phyloP scores from a whole-genome alignment of 192 early-diverging fungal genomes.

The Podila horticola region DNA sequence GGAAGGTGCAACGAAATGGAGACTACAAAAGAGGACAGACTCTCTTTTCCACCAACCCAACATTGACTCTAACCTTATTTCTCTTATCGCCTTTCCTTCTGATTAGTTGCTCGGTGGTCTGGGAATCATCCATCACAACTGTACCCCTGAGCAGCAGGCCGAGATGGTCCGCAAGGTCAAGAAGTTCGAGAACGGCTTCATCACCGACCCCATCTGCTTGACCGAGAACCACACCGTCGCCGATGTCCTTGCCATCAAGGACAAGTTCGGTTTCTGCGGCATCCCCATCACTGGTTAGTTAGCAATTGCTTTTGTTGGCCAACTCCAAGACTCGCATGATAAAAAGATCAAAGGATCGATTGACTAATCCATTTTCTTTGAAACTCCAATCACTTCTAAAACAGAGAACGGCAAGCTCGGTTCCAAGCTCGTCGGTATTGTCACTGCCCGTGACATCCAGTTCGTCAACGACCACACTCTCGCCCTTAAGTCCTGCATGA shows the following conservation, averaged over 20 bases:
- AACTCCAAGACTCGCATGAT: neutral
- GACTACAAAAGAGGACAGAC: neutral
- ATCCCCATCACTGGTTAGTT: slow-evolving; percentile 91
- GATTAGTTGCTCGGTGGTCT: slow-evolving; percentile 85
- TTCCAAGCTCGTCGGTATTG: slow-evolving; percentile 94
- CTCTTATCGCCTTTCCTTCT: neutral
- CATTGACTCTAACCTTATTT: slow-evolving; percentile 13
- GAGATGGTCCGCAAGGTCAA: slow-evolving; percentile 98
- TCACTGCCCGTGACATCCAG: slow-evolving; percentile 96
- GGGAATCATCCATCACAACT: slow-evolving; percentile 99
- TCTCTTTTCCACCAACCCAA: slow-evolving; percentile 8
- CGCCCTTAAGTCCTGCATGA: slow-evolving; percentile 86
- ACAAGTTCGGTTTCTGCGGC: slow-evolving; percentile 90
- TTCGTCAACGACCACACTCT: slow-evolving; percentile 80
- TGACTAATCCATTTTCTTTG: too few species aligned
- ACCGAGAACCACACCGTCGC: slow-evolving; percentile 83
- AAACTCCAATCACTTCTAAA: too few species aligned
- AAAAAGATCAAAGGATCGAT: too few species aligned
- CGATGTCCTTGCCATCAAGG: slow-evolving; percentile 91
- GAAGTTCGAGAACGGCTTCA: slow-evolving; percentile 99
- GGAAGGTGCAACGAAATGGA: slow-evolving; percentile 1
- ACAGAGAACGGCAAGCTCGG: slow-evolving; percentile 84
- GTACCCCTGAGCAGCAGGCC: slow-evolving; percentile 93
- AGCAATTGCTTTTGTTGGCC: slow-evolving; percentile 7
- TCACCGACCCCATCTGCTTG: slow-evolving; percentile 92